Conservation (phyloP, 83 land plant species). For the Thuja plicata region DNA sequence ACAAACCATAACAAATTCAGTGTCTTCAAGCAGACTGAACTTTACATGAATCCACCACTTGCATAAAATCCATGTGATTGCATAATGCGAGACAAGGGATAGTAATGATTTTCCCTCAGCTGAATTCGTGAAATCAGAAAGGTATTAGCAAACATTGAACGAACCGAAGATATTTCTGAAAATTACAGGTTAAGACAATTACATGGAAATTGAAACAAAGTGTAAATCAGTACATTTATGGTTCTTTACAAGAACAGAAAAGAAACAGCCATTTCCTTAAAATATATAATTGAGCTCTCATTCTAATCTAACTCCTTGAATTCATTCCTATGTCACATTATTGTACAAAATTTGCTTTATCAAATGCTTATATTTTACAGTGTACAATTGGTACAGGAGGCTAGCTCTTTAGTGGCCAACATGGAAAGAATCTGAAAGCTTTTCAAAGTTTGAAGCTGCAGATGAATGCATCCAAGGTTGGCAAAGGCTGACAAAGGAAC, state of each 20-base stretch:
- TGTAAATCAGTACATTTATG: not conserved
- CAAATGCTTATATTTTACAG: not conserved
- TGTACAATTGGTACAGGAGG: not conserved
- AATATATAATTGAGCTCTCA: not conserved
- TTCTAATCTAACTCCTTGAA: not conserved
- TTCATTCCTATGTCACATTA: not conserved
- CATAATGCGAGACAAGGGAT: not conserved
- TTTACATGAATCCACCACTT: not conserved
- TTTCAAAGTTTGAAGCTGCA: not conserved
- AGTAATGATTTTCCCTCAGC: not conserved
- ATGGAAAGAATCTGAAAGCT: not conserved
- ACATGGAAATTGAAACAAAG: not conserved
- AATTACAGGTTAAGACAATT: not conserved
- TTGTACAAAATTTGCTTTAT: not conserved
- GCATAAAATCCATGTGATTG: not conserved
- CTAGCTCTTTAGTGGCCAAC: not conserved
- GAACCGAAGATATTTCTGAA: not conserved
- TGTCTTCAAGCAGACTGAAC: not conserved
- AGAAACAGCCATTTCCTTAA: not conserved
- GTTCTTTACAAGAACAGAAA: not conserved
- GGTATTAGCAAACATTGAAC: not conserved
- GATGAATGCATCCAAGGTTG: constrained; percentile 72
- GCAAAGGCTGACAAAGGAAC: constrained; percentile 45
- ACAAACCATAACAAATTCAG: not conserved
- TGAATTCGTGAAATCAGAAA: not conserved